Base-by-base conservation (phyloP, 345 rosid genomes). In the Syzygium oleosum region DNA sequence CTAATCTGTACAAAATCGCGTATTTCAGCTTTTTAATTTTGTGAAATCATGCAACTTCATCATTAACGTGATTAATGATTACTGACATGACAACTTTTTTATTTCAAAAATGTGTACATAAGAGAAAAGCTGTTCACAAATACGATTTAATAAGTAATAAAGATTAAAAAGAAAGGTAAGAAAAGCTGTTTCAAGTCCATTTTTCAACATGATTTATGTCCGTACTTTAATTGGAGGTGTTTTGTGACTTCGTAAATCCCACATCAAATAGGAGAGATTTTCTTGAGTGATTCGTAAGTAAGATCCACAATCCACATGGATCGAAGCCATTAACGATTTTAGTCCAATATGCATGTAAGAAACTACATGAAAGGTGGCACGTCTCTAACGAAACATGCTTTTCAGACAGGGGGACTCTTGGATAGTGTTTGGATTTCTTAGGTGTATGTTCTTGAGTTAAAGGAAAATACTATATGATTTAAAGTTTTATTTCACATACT, bases 321-420 rank as follows among this genome's bases (percentile, higher is more conserved):
- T 73, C 1, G 7, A 73, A 17, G 38, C 9, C 46, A 34, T 34
- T 34, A 73, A 31, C 21, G 4, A 9, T 19, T 34, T 73, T 34
- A 73, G 46, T 73, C 25, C 13, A 4, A 21, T 73, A 19, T 9
- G 49, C 13, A 73, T 34, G 41, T 17, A 73, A 34, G 49, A 34
- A 46, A 73, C 19, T 25, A 17, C 19, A 34, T 68, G 34, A 34
- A 34, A 34, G 80, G 23, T 17, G 46, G 12, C 46, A 9, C 7
- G 3, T 73, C 80, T 31, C 3, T 31, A 0, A 68, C 12, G 46
- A 68, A 68, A 65, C 23, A 29, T 12, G 8, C 41, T 4, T 31
- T 12, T 65, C 9, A 17, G 6, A 31, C 0, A 1, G 38, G 12
- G 1, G 19, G 12, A 7, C 79, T 31, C 0, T 16, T 65, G 43